Evolutionary conservation across 805 yeast species (phyloP), one percentile per base, ranked within the genome.

Genomic region (Sugiyamaella americana): DNA sequence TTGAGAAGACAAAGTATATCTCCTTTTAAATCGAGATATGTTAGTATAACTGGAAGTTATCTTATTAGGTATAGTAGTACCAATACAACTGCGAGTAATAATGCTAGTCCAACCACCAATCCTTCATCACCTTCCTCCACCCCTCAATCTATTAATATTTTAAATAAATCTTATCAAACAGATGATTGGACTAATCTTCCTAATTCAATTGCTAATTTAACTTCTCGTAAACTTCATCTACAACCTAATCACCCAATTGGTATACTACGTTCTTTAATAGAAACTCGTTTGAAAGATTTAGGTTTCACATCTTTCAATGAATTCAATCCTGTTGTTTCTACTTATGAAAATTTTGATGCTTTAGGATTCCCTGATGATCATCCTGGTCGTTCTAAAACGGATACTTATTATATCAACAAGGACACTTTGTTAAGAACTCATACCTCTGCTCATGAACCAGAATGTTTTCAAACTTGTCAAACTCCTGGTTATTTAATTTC

Each of bases 401-500:
- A 93, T 62, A 91, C 98, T 0, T 93, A 93, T 65, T 93, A 93
- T 59, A 62, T 93, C 44, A 89, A 93, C 66, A 73, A 79, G 44
- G 74, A 75, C 18, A 69, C 81, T 26, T 69, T 93, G 23, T 68
- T 93, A 50, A 72, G 98, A 59, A 93, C 98, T 0, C 98, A 93
- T 61, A 91, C 98, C 0, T 88, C 97, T 1, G 98, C 98, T 0
- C 98, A 93, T 64, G 98, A 93, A 66, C 78, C 76, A 55, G 88
- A 85, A 59, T 87, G 96, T 60, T 91, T 87, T 66, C 70, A 73
- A 39, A 65, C 66, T 1, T 72, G 80, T 44, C 60, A 73, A 22
- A 80, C 91, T 0, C 88, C 95, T 0, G 98, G 98, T 0, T 93
- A 85, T 64, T 74, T 93, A 53, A 89, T 93, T 40, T 76, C 95